Base-by-base conservation (phyloP, 106 monocot genomes). In the Dendrobium chrysotoxum region DNA sequence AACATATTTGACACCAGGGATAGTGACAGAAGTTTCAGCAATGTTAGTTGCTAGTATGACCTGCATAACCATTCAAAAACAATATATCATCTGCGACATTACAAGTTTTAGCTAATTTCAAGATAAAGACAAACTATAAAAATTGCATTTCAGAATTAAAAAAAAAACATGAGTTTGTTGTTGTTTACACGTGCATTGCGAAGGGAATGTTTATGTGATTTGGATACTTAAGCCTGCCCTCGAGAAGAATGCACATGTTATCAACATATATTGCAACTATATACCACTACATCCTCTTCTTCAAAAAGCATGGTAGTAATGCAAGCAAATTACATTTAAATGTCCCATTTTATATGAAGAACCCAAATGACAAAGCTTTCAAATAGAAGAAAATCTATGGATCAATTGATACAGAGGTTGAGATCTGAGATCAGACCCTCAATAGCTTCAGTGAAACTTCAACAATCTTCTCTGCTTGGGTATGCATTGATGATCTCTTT, bases 31-130 rank as follows among this genome's bases (percentile, higher is more conserved):
- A 84, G 98, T 99, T 80, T 99, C 98, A 40, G 95, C 98, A 81
- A 99, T 95, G 90, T 99, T 99, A 58, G 98, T 99, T 21, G 98
- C 94, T 66, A 99, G 87, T 85, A 99, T 90, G 30, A 98, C 88
- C 92, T 98, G 53, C 45, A 83, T 0, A 70, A 42, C 30, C 21
- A 16, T 40, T 50, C 11, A 50, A 40, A 70, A 23, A 67, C 26
- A 70, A 30, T 13, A 30, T 31, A 64, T 64, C 15, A 64, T 13
- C n/a, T 10, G 70, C 1, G 15, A 70, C 13, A 31, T 31, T 35
- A 70, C 31, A 70, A 70, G 35, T 70, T 64, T 64, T 64, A 23
- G 64, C 25, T 64, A 64, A 64, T 10, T 70, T 70, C 11, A 31
- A 70, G 70, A 31, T 70, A 30, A 70, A 9, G 16, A 30, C 5